Base-by-base conservation (phyloP, 2,329 filamentous ascomycete species). In the Aspergillus sp. region DNA sequence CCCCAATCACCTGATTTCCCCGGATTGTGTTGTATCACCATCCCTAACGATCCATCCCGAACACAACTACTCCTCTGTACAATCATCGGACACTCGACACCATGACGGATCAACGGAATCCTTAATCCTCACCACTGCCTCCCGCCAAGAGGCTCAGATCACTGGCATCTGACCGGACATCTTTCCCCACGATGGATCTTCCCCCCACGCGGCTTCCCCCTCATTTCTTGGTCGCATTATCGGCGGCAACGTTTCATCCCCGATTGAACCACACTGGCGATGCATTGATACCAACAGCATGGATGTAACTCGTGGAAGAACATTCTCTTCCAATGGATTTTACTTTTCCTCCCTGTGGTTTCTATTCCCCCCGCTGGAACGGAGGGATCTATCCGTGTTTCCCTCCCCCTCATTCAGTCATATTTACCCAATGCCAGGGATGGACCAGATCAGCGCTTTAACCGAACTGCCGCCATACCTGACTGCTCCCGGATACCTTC, bases 241-340 rank as follows among this genome's bases (percentile, higher is more conserved):
- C 36, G 45, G 42, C 52, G 52, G 55, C 48, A 50, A 36, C 48
- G 52, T 59, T 52, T 50, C 52, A 57, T 57, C 43, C 19, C 36
- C 38, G 42, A 31, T 47, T 50, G 45, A 31, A 10, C n/a, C 7
- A 14, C 23, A 36, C 34, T 46, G 44, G 19, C 19, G 1, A 14
- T 41, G 7, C 14, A 36, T 36, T 34, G 25, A 9, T 11, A 34
- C 25, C 7, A 41, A 13, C 19, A 13, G 40, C 16, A 23, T 21
- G 40, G 25, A 29, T 29, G 11, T 48, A 20, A 58, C 57, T 59
- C 53, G 57, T 58, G 57, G 57, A 59, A 54, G 53, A 58, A 54
- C 53, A 20, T 34, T 17, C 10, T 17, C 25, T 32, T 19, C 45
- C 34, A 34, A 32, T 20, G 29, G 43, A 17, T 17, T 13, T 45